Conservation (phyloP, 148 eudicot genomes). For the Dysphania ambrosioides region DNA sequence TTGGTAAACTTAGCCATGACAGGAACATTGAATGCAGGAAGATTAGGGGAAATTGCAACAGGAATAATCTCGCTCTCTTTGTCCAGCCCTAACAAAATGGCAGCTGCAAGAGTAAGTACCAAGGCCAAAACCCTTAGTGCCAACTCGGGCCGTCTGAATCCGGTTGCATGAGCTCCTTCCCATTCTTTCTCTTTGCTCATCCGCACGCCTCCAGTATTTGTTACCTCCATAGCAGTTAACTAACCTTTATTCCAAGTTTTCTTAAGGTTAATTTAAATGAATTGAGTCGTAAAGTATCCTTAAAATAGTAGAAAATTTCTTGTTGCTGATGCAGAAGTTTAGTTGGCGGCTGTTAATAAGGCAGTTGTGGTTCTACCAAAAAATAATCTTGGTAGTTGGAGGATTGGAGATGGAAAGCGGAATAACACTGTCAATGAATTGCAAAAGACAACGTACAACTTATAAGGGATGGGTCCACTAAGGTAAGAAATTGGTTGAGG, state of each 20-base stretch:
- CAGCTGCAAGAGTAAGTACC: constrained; percentile 47
- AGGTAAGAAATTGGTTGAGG: background rate
- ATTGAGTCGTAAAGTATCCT: background rate
- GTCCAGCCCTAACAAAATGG: constrained; percentile 56
- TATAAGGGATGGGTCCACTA: background rate
- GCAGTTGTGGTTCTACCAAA: background rate
- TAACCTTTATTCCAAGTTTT: too few relatives aligned
- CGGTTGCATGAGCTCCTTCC: background rate
- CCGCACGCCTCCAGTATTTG: constrained; percentile 5
- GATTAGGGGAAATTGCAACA: constrained; percentile 39
- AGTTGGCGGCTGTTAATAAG: background rate
- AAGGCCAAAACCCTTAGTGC: constrained; percentile 48
- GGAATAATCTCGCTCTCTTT: constrained; percentile 53
- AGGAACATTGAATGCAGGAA: constrained; percentile 55
- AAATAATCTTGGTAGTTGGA: background rate
- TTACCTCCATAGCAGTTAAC: background rate
- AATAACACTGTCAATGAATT: background rate
- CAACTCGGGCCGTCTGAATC: constrained; percentile 27
- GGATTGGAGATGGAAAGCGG: background rate
- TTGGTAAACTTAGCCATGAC: constrained; percentile 54
- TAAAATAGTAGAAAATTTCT: background rate
- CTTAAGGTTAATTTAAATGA: background rate
- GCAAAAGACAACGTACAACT: background rate
- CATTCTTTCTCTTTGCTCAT: constrained; percentile 12
- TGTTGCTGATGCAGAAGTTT: background rate